phyloP scores from a whole-genome alignment of 306 rosid genomes.

The peach (Prunus persica) region Prunus_persica_NCBIv2 NC_034012.1:839501-840000 shows the following conservation, averaged over 20 bases:
- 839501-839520: slow-evolving; percentile 6
- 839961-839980: background rate
- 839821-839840: slow-evolving; percentile 25
- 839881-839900: slow-evolving; percentile 42
- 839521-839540: slow-evolving; percentile 6
- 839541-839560: background rate
- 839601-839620: slow-evolving; percentile 63
- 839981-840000: background rate
- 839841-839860: slow-evolving; percentile 79
- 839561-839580: background rate
- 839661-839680: slow-evolving; percentile 68
- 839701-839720: slow-evolving; percentile 72
- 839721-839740: slow-evolving; percentile 45
- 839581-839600: background rate
- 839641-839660: slow-evolving; percentile 79
- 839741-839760: slow-evolving; percentile 5
- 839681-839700: slow-evolving; percentile 65
- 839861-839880: slow-evolving; percentile 64
- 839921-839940: slow-evolving; percentile 62
- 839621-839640: slow-evolving; percentile 62
- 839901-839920: slow-evolving; percentile 51
- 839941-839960: too few species aligned
- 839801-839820: background rate
- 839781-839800: background rate
- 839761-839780: slow-evolving; percentile 10